Conservation (phyloP, 371 early-diverging fungal genomes). For the Amoeboaphelidium protococcarum region DNA sequence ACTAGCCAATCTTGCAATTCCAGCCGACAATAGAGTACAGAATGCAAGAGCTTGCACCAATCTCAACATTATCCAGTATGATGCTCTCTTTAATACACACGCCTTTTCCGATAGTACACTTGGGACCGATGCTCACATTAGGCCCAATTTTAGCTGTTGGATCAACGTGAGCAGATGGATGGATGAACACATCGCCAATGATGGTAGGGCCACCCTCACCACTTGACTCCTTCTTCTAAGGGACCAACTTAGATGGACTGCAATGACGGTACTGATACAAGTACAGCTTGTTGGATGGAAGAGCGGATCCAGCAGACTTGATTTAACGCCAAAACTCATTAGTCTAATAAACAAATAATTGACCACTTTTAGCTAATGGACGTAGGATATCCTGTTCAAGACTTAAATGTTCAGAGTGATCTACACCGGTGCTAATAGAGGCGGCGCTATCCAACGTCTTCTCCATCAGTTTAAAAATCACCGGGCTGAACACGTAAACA, state of each 20-base stretch:
- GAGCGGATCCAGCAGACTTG: constrained; percentile 80
- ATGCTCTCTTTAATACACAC: constrained; percentile 83
- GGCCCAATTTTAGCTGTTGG: constrained; percentile 83
- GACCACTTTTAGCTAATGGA: constrained; percentile 43
- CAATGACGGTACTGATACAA: constrained; percentile 40
- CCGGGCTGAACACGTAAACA: constrained; percentile 58
- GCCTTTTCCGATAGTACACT: constrained; percentile 72
- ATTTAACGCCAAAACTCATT: constrained; percentile 74
- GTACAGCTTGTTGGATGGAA: constrained; percentile 69
- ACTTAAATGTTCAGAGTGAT: too few relatives aligned
- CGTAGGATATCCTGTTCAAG: constrained; percentile 77
- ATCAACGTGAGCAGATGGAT: constrained; percentile 73
- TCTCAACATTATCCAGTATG: constrained; percentile 72
- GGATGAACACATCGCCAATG: constrained; percentile 38
- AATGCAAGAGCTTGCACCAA: constrained; percentile 55
- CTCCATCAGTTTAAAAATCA: constrained; percentile 58
- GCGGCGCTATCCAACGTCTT: constrained; percentile 20
- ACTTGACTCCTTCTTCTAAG: constrained; percentile 2
- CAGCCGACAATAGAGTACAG: constrained; percentile 83
- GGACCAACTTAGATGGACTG: constrained; percentile 31
- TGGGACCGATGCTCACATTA: constrained; percentile 83
- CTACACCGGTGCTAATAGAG: constrained; percentile 29
- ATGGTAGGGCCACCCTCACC: background rate
- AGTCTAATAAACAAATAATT: constrained; percentile 40
- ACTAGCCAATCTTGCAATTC: constrained; percentile 71